Evolutionary conservation across 371 early-diverging fungal genomes (phyloP), one percentile per base, ranked within the genome.

Genomic region (Apophysomyces trapeziformis): DNA sequence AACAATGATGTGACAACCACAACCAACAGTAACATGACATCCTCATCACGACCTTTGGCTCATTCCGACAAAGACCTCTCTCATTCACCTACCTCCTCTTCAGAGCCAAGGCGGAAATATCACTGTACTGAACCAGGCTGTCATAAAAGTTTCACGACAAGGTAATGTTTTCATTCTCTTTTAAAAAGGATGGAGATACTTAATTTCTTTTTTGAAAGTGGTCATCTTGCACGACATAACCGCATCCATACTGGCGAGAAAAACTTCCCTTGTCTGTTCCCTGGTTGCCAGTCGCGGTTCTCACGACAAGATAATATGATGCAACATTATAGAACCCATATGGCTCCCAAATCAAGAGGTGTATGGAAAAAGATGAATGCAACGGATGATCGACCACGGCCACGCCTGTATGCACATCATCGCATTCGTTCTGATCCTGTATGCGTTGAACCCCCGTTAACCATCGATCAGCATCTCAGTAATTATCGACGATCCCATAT

Each of bases 241-340:
- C 83, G 94, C 38, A 94, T 94, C 60, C 96, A 95, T 71, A 95
- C 96, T 0, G 95, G 94, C 41, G 95, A 95, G 76, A 94, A 91
- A 76, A 95, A 95, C 58, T 95, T 91, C 72, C 80, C 87, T 39
- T 96, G 96, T 71, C 73, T 90, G 6, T 82, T 87, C 70, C 85
- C 88, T 1, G 88, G 86, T 0, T 96, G 97, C 71, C 77, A 83
- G 46, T 92, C 92, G 64, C 79, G 86, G 45, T 95, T 96, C 73
- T 92, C 93, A 46, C 86, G 97, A 61, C 91, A 92, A 63, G 94
- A 93, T 70, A 92, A 93, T 67, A 94, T 93, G 93, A 90, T 92
- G 89, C 93, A 94, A 67, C 95, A 94, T 64, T 92, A 90, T 67
- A 86, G 91, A 7, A 91, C 92, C 46, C 93, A 92, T 68, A 82